phyloP scores from a whole-genome alignment of 2,329 filamentous ascomycete species.

The Ambrosiella beaveri region DNA sequence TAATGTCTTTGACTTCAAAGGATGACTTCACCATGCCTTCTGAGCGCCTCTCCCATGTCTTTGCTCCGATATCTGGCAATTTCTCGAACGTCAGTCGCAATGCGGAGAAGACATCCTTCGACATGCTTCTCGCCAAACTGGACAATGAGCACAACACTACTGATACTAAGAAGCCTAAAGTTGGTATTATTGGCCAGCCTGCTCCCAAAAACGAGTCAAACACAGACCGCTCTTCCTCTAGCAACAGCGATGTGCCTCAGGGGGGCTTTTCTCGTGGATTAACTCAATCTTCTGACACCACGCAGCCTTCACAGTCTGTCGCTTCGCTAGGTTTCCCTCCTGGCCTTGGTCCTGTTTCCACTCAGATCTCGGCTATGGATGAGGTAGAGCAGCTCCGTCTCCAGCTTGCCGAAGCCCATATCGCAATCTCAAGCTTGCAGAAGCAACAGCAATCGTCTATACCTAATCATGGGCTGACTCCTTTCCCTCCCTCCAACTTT shows the following conservation, averaged over 20 bases:
- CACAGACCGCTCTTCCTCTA: too few relatives aligned
- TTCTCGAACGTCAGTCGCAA: background rate
- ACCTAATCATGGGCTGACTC: background rate
- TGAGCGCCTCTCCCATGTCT: background rate
- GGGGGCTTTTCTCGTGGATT: too few relatives aligned
- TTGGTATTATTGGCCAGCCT: background rate
- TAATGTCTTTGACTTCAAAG: too few relatives aligned
- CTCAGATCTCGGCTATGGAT: slow-evolving; percentile 23
- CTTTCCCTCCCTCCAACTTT: background rate
- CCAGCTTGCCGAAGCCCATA: slow-evolving; percentile 54
- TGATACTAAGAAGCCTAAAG: background rate
- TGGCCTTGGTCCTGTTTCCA: background rate
- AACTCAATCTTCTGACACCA: too few relatives aligned
- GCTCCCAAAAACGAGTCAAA: background rate
- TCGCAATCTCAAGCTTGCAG: slow-evolving; percentile 14
- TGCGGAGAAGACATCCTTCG: slow-evolving; percentile 1
- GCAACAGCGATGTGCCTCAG: too few relatives aligned
- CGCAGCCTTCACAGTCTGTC: too few relatives aligned
- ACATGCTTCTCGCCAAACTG: slow-evolving; percentile 44
- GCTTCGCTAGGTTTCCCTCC: background rate
- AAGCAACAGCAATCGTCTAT: background rate
- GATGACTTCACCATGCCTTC: too few relatives aligned
- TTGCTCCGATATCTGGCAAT: background rate
- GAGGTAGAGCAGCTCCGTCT: slow-evolving; percentile 49
- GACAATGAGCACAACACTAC: slow-evolving; percentile 38